Conservation (phyloP, 352 stramenopile genomes). For the Phytophthora macrochlamydospora region DNA sequence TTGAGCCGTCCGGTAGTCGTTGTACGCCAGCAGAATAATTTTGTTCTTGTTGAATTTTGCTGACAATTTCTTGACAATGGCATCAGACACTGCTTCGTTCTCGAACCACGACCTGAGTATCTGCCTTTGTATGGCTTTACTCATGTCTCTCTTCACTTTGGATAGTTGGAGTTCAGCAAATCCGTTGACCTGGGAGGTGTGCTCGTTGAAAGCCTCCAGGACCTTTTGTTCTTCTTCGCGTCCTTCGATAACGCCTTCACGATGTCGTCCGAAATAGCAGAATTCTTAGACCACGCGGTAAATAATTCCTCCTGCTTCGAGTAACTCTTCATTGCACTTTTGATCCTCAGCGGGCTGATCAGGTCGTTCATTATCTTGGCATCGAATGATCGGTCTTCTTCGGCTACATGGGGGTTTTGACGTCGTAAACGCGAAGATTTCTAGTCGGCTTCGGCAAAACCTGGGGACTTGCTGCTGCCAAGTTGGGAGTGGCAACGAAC, state of each 20-base stretch:
- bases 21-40: not conserved
- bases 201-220: not conserved
- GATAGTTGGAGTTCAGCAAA: not conserved
- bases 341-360: too few species aligned
- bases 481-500: too few species aligned
- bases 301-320: not conserved
- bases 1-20: conserved; percentile 3
- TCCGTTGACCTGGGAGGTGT: not conserved
- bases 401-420: too few species aligned
- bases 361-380: not conserved
- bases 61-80: not conserved
- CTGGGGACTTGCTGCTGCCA: too few species aligned
- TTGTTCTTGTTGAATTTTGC: conserved; percentile 7
- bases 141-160: conserved; percentile 7
- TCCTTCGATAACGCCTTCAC: not conserved
- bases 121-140: not conserved
- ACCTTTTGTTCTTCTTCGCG: not conserved
- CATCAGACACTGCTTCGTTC: not conserved
- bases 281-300: not conserved
- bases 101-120: conserved; percentile 9
- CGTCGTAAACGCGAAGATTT: too few species aligned
- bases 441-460: too few species aligned
- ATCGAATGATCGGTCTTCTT: not conserved
- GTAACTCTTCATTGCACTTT: not conserved
- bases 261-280: not conserved